Conservation (phyloP, 768 basidiomycete genomes). For the Lentinula sp. region DNA sequence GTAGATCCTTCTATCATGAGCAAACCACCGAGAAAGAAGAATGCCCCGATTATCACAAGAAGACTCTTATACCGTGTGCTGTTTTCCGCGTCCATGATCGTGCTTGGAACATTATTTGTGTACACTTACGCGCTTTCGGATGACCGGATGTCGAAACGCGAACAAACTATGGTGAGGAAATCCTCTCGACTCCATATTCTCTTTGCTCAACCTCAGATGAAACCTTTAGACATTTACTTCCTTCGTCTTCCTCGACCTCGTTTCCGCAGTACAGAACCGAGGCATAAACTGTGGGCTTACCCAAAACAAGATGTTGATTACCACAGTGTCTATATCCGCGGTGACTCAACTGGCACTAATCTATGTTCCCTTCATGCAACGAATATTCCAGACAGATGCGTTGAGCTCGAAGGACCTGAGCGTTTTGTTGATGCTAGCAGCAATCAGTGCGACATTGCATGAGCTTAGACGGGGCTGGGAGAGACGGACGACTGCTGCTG, state of each 20-base stretch:
- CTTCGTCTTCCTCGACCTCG: slow-evolving; percentile 96
- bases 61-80: slow-evolving; percentile 72
- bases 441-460: slow-evolving; percentile 61
- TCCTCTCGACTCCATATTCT: background rate
- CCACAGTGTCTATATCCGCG: slow-evolving; percentile 84
- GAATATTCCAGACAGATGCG: slow-evolving; percentile 90
- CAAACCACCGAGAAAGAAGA: slow-evolving; percentile 87
- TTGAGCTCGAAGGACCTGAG: slow-evolving; percentile 62
- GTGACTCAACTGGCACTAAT: slow-evolving; percentile 79
- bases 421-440: slow-evolving; percentile 64
- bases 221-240: slow-evolving; percentile 80
- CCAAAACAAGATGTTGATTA: slow-evolving; percentile 85
- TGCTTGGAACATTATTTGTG: slow-evolving; percentile 81
- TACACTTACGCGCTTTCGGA: slow-evolving; percentile 82
- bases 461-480: slow-evolving; percentile 79
- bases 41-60: slow-evolving; percentile 79
- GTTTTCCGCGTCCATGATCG: slow-evolving; percentile 93
- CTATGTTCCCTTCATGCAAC: slow-evolving; percentile 88
- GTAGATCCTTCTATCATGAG: slow-evolving; percentile 92
- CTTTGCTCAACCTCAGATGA: background rate
- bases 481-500: slow-evolving; percentile 34
- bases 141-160: slow-evolving; percentile 74
- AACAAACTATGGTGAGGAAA: slow-evolving; percentile 88
- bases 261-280: slow-evolving; percentile 92
- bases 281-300: slow-evolving; percentile 80